These are phyloP conservation scores for Backusella westeae DNA, from an alignment of 192 early-diverging fungal species.

Conservation along the genomic window DNA sequence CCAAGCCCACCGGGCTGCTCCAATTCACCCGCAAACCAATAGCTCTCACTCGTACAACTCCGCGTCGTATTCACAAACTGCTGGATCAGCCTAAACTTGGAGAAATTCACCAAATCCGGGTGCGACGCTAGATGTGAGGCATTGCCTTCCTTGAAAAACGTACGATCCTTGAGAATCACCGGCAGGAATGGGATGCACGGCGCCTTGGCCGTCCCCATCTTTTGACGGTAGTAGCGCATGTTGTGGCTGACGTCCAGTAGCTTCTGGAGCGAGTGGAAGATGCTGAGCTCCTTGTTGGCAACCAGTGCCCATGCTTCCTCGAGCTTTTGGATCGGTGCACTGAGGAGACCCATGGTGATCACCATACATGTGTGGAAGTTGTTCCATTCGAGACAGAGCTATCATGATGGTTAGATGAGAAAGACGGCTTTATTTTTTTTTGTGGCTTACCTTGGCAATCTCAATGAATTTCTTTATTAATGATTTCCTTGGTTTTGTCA, in stretches of 20 bases:
- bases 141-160: conserved; percentile 66
- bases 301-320: conserved; percentile 39
- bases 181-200: conserved; percentile 65
- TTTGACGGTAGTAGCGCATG: conserved; percentile 61
- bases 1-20: neutral
- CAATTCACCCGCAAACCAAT: conserved; percentile 43
- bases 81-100: conserved; percentile 46
- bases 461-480: conserved; percentile 34
- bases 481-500: conserved; percentile 13
- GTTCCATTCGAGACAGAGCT: conserved; percentile 51
- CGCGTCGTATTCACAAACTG: conserved; percentile 39
- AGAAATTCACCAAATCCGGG: conserved; percentile 45
- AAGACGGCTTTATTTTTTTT: neutral
- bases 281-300: conserved; percentile 42
- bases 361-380: conserved; percentile 73
- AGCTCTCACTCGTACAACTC: conserved; percentile 35
- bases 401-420: neutral
- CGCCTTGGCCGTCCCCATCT: conserved; percentile 42
- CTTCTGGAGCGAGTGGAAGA: conserved; percentile 48
- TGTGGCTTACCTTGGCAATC: conserved; percentile 26
- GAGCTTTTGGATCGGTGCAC: conserved; percentile 45
- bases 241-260: conserved; percentile 61
- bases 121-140: conserved; percentile 24
- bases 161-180: conserved; percentile 68
- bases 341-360: conserved; percentile 58